Percentiles rank a stretch among this genome's conserved stretches.
phyloP scores from a whole-genome alignment of 164 flowering plant genomes.

The grape (Vitis vinifera) region ASM3070453v1 NC_081811.1:21741001-21741500 shows the following conservation, averaged over 20 bases:
- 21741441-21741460: neutral
- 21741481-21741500: too few species aligned
- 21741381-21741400: slow-evolving; percentile 80
- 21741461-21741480: too few species aligned
- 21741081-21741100: too few species aligned
- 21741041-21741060: too few species aligned
- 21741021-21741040: too few species aligned
- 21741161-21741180: slow-evolving; percentile 97
- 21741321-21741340: slow-evolving; percentile 93
- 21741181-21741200: slow-evolving; percentile 82
- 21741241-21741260: slow-evolving; percentile 67
- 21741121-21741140: too few species aligned
- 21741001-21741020: too few species aligned
- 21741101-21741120: too few species aligned
- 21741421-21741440: neutral
- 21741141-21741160: slow-evolving; percentile 67
- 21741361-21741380: slow-evolving; percentile 90
- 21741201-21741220: slow-evolving; percentile 76
- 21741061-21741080: too few species aligned
- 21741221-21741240: slow-evolving; percentile 90
- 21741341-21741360: slow-evolving; percentile 91
- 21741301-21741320: slow-evolving; percentile 85
- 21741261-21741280: slow-evolving; percentile 98
- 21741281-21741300: slow-evolving; percentile 77
- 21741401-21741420: slow-evolving; percentile 18